Evolutionary conservation across 345 rosid genomes (phyloP).

Genomic region (Corymbia maculata): DNA sequence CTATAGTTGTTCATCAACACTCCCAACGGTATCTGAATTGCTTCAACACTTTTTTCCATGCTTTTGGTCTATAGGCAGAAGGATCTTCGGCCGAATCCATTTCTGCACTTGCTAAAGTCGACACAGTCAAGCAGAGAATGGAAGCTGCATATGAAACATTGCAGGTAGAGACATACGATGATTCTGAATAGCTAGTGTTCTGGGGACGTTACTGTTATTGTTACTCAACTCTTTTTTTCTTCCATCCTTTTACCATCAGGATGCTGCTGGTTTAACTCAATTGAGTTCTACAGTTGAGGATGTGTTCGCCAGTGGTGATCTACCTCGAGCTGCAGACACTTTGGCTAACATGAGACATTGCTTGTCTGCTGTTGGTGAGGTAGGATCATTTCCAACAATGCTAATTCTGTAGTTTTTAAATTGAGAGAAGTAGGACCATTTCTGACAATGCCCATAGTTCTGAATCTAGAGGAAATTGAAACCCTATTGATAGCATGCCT

Average conservation of each 20-base stretch:
- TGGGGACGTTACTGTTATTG: not conserved
- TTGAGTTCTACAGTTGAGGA: constrained; percentile 95
- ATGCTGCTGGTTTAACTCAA: constrained; percentile 96
- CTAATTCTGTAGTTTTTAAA: not conserved
- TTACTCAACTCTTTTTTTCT: not conserved
- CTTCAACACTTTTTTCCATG: not conserved
- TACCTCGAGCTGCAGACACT: constrained; percentile 98
- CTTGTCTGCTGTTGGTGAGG: constrained; percentile 98
- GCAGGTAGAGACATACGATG: constrained; percentile 37
- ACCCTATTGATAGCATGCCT: not conserved
- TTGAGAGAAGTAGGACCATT: not conserved
- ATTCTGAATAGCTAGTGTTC: not conserved
- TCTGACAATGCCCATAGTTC: not conserved
- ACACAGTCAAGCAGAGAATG: constrained; percentile 95
- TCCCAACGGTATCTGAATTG: not conserved
- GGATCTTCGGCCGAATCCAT: constrained; percentile 93
- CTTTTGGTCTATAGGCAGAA: constrained; percentile 50
- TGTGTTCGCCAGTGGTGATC: constrained; percentile 95
- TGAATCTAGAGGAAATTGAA: not conserved
- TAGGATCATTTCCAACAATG: not conserved
- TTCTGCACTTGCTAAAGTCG: constrained; percentile 88
- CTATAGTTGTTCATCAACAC: not conserved
- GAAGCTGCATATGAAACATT: constrained; percentile 89
- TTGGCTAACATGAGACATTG: constrained; percentile 99
- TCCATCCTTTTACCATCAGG: constrained; percentile 23